phyloP scores from a whole-genome alignment of 495 filamentous ascomycete genomes.

The Aspergillus bridgeri region DNA sequence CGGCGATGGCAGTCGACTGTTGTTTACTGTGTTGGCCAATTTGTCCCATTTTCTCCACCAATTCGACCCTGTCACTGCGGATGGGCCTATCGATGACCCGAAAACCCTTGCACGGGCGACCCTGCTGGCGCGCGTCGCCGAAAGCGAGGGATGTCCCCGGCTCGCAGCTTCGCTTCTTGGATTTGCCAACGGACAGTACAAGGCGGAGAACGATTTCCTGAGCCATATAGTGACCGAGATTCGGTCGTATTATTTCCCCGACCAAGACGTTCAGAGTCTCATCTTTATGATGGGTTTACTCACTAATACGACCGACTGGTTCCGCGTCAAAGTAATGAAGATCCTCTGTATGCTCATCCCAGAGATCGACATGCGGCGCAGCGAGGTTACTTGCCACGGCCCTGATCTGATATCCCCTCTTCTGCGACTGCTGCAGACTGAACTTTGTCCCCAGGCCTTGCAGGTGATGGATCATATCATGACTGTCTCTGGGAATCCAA shows the following conservation, averaged over 20 bases:
- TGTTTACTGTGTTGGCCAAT: slow-evolving; percentile 84
- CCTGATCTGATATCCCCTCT: slow-evolving; percentile 94
- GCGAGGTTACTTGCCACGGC: slow-evolving; percentile 84
- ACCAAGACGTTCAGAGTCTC: slow-evolving; percentile 75
- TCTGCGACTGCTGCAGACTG: slow-evolving; percentile 84
- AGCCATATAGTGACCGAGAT: slow-evolving; percentile 71
- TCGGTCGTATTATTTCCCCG: slow-evolving; percentile 75
- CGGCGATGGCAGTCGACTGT: slow-evolving; percentile 72
- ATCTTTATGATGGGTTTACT: slow-evolving; percentile 90
- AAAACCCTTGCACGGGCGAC: slow-evolving; percentile 60
- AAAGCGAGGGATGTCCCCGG: slow-evolving; percentile 53
- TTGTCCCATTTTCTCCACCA: slow-evolving; percentile 81
- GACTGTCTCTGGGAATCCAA: slow-evolving; percentile 85
- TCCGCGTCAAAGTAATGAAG: slow-evolving; percentile 88
- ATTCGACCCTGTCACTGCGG: slow-evolving; percentile 55
- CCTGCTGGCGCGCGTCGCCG: slow-evolving; percentile 66
- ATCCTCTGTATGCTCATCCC: slow-evolving; percentile 82
- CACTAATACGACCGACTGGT: slow-evolving; percentile 82
- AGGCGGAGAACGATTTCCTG: slow-evolving; percentile 74
- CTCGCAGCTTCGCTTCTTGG: slow-evolving; percentile 56
- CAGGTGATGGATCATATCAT: slow-evolving; percentile 92
- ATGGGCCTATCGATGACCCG: slow-evolving; percentile 41
- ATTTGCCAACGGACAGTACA: slow-evolving; percentile 67
- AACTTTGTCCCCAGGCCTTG: slow-evolving; percentile 87
- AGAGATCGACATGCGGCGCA: slow-evolving; percentile 88